These are phyloP conservation scores for Solanum aculeatissimum DNA, from an alignment of 305 asterid species.

Conservation along the genomic window DNA sequence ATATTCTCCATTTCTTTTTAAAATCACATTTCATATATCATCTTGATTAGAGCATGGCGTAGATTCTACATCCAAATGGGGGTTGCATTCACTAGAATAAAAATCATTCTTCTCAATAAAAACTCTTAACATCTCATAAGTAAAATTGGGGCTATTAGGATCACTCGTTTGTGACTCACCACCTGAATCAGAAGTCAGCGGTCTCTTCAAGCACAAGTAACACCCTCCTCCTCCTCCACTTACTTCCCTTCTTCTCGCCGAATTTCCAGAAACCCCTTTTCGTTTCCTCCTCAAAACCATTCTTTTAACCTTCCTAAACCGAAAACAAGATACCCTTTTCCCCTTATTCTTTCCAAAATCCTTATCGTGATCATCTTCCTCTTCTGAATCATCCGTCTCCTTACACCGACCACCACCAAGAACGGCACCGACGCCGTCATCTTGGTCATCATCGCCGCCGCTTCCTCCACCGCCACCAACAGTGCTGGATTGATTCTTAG, in stretches of 20 bases:
- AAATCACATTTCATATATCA: background rate
- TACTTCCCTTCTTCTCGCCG: conserved; percentile 22
- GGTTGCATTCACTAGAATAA: conserved; percentile 59
- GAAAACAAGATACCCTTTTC: conserved; percentile 4
- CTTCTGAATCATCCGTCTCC: background rate
- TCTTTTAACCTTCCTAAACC: conserved; percentile 35
- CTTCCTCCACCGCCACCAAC: background rate
- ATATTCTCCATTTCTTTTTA: background rate
- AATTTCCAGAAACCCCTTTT: conserved; percentile 27
- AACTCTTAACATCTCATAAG: conserved; percentile 43
- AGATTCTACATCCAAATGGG: conserved; percentile 41
- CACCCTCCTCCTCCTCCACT: conserved; percentile 6
- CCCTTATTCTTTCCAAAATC: background rate
- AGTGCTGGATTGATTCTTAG: background rate
- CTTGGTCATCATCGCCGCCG: background rate
- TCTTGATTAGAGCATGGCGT: background rate
- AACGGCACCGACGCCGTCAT: background rate
- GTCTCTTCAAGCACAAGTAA: conserved; percentile 32
- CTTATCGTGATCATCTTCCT: background rate
- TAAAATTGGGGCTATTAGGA: conserved; percentile 65
- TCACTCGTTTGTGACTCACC: conserved; percentile 75
- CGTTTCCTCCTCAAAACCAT: conserved; percentile 24
- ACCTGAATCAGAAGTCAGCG: conserved; percentile 42
- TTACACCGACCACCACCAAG: background rate
- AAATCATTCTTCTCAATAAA: conserved; percentile 80